Evolutionary conservation across 805 yeast genomes (phyloP).

Genomic region (Teunomyces tritomae): DNA sequence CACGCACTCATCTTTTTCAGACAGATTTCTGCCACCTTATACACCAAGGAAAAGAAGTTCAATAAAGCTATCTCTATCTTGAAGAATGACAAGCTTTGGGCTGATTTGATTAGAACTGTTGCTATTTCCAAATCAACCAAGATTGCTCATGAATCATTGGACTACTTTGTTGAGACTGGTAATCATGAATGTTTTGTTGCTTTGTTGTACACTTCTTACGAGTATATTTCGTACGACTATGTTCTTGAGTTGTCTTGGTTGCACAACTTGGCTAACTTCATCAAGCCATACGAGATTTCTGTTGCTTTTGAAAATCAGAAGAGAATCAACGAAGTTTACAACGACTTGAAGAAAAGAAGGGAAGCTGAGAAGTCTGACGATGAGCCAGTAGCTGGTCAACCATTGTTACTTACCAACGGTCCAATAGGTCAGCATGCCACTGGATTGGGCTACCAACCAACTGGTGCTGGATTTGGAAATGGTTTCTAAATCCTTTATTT

Average conservation of each 20-base stretch:
- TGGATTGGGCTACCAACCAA: slow-evolving; percentile 63
- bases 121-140: slow-evolving; percentile 73
- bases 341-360: slow-evolving; percentile 69
- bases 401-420: slow-evolving; percentile 82
- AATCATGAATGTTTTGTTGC: slow-evolving; percentile 95
- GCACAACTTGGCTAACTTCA: slow-evolving; percentile 75
- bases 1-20: slow-evolving; percentile 90
- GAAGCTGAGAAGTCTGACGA: slow-evolving; percentile 51
- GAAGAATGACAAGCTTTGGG: slow-evolving; percentile 92
- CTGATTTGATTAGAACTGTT: slow-evolving; percentile 91
- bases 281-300: slow-evolving; percentile 89
- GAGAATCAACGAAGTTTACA: slow-evolving; percentile 60
- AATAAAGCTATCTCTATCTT: slow-evolving; percentile 81
- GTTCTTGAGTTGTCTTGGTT: slow-evolving; percentile 92
- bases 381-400: slow-evolving; percentile 52
- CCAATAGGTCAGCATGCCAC: slow-evolving; percentile 34
- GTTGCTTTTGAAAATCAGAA: slow-evolving; percentile 75
- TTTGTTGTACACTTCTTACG: slow-evolving; percentile 81
- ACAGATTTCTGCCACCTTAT: slow-evolving; percentile 91
- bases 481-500: slow-evolving; percentile 22
- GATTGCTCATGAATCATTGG: slow-evolving; percentile 83
- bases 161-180: slow-evolving; percentile 94
- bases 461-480: slow-evolving; percentile 72
- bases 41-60: slow-evolving; percentile 93
- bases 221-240: slow-evolving; percentile 72